These are phyloP conservation scores for Withania somnifera DNA, from an alignment of 305 asterid species.

Conservation along the genomic window DNA sequence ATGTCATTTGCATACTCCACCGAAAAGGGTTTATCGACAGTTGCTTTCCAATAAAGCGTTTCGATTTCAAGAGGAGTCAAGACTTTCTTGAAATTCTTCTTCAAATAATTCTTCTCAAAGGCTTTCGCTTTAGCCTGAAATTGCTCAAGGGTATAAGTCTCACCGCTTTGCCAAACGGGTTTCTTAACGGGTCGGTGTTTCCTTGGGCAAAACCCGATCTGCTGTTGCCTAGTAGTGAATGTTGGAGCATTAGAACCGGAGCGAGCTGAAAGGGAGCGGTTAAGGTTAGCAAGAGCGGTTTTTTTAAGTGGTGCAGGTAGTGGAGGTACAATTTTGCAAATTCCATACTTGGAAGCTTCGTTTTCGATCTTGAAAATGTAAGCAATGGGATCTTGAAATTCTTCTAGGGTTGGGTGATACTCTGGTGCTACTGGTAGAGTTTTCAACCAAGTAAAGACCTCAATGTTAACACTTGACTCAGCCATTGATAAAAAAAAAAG, in stretches of 20 bases:
- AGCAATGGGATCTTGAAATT: conserved; percentile 96
- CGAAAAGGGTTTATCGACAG: conserved; percentile 79
- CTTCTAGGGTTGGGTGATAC: conserved; percentile 81
- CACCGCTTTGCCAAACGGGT: conserved; percentile 99
- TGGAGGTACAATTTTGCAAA: conserved; percentile 96
- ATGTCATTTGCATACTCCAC: conserved; percentile 98
- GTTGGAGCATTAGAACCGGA: conserved; percentile 47
- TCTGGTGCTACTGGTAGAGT: conserved; percentile 93
- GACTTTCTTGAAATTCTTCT: conserved; percentile 41
- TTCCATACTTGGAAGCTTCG: conserved; percentile 86
- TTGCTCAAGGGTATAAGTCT: conserved; percentile 49
- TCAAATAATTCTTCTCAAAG: conserved; percentile 73
- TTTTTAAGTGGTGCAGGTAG: conserved; percentile 54
- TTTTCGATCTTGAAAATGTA: conserved; percentile 97
- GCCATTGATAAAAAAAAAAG: conserved; percentile 33
- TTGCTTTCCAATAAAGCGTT: conserved; percentile 91
- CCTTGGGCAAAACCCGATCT: conserved; percentile 95
- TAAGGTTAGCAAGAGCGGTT: conserved; percentile 54
- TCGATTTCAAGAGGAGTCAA: conserved; percentile 58
- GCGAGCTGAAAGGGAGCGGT: conserved; percentile 66
- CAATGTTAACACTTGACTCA: conserved; percentile 51
- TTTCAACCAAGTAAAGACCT: conserved; percentile 80
- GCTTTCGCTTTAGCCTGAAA: conserved; percentile 77
- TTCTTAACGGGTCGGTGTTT: conserved; percentile 88
- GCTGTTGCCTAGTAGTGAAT: conserved; percentile 97